Evolutionary conservation across 495 filamentous ascomycete species (phyloP), one percentile per base, ranked within the genome.

Genomic region (Penicillium odoratum): DNA sequence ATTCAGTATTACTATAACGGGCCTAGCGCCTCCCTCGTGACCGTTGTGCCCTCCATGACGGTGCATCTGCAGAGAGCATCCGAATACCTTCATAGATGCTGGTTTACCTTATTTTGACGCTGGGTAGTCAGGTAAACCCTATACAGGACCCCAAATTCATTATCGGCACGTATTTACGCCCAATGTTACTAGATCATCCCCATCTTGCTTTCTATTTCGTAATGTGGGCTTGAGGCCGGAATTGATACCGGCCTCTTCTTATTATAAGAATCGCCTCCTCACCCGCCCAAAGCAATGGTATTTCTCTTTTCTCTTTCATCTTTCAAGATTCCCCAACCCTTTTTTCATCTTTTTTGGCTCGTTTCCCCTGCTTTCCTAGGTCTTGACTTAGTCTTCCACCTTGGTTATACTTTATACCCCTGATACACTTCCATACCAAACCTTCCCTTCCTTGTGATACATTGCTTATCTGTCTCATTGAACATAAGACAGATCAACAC

Each of bases 231-330:
- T 63, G 65, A 58, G 58, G 56, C 47, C 54, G 66, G 52, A 58
- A 66, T 53, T 61, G 60, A 80, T 81, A 80, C 83, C 83, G 83
- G 83, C 83, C 82, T 78, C 76, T 59, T 59, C 65, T 72, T 74
- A 79, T 84, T 83, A 79, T 79, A 79, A 81, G 75, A 76, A 73
- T 69, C 66, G 51, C 62, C 62, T 69, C 56, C 61, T 62, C 64
- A 65, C 67, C 71, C 68, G 64, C 66, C 56, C 57, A 67, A 62
- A 61, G 28, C 59, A 16, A 56, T 45, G 33, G 46, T 45, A 36
- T 48, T 59, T 47, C 58, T 62, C 48, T 57, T 60, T 61, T 62
- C 57, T 45, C 52, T 52, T 38, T 62, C 59, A 59, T 51, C 53
- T 33, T 42, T 7, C 30, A 60, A 42, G 48, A 51, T 50, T 28